Conservation (phyloP, 192 early-diverging fungal genomes). For the Lunasporangiospora selenospora region DNA sequence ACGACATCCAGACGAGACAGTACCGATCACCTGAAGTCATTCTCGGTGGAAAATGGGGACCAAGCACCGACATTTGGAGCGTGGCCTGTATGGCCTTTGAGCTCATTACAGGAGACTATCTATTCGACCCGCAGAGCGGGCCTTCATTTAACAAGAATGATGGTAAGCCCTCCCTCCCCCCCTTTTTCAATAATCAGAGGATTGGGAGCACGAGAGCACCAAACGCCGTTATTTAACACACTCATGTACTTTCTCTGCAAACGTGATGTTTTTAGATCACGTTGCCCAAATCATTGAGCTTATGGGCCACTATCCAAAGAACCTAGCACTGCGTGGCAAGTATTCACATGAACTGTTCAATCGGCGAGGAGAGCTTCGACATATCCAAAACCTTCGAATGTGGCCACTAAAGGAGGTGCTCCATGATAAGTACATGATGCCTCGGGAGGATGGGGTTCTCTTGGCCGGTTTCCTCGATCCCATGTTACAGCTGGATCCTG, state of each 20-base stretch:
- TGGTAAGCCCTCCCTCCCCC: constrained; percentile 54
- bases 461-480: constrained; percentile 83
- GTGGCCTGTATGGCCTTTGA: constrained; percentile 95
- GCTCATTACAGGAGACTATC: constrained; percentile 93
- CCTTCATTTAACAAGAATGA: constrained; percentile 90
- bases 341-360: constrained; percentile 85
- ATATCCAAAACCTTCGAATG: constrained; percentile 81
- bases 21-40: constrained; percentile 98
- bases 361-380: constrained; percentile 82
- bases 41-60: constrained; percentile 88
- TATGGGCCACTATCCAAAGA: constrained; percentile 77
- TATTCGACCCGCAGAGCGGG: constrained; percentile 94
- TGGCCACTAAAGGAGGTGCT: constrained; percentile 83
- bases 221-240: background rate
- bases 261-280: constrained; percentile 66
- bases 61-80: constrained; percentile 93
- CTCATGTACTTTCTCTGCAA: background rate
- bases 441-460: constrained; percentile 69
- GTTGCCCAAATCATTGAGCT: constrained; percentile 94
- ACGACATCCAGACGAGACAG: constrained; percentile 97
- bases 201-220: background rate
- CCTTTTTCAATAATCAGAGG: too few relatives aligned
- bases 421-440: constrained; percentile 84
- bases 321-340: constrained; percentile 79
- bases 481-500: constrained; percentile 71